Base-by-base conservation (phyloP, 73 alveolate species). In the Symbiodinium pilosum region DNA sequence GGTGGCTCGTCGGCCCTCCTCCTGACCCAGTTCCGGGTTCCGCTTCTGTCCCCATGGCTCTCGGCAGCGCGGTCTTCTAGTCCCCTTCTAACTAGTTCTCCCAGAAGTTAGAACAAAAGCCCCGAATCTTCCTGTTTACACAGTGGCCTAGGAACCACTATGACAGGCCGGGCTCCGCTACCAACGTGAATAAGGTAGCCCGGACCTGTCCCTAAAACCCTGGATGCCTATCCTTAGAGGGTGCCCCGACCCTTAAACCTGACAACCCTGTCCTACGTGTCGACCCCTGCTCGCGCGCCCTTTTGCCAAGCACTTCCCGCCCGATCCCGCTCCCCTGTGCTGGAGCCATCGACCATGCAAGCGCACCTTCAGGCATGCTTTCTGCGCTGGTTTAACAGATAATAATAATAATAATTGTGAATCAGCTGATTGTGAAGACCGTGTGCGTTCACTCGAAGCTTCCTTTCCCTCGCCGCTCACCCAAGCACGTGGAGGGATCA, bases 81-180 rank as follows among this genome's bases (percentile, higher is more conserved):
- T 39, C 7, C 59, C 24, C 43, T 43, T n/a, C 3, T 4, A 38
- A 4, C 59, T 83, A 1, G 59, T 83, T 18, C 47, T 56, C 89
- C 43, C 18, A n/a, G n/a, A n/a, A n/a, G n/a, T 30, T 12, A 8
- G 12, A 8, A 39, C 30, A 83, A 0, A 16, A 20, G 12, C 43
- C 30, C 64, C 44, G 30, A 77, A 18, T 28, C 6, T 39, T 26
- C 89, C 89, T 47, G 41, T 28, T 83, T 18, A 7, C 44, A 18
- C 24, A 75, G 24, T 26, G 4, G 32, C 5, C 26, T 21, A 21
- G 21, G n/a, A 34, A 2, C 56, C 30, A 47, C 89, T 43, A 47
- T 36, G 43, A 47, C 89, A 43, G 59, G 64, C 41, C 64, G 64
- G 89, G 89, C 89, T 83, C 89, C 89, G 89, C 89, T 83, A 83